A percentile compares a stretch with the other conserved stretches of the same genome.
Evolutionary conservation across 139 green algal species (phyloP).

Genomic region (Chlorella vulgaris): DNA sequence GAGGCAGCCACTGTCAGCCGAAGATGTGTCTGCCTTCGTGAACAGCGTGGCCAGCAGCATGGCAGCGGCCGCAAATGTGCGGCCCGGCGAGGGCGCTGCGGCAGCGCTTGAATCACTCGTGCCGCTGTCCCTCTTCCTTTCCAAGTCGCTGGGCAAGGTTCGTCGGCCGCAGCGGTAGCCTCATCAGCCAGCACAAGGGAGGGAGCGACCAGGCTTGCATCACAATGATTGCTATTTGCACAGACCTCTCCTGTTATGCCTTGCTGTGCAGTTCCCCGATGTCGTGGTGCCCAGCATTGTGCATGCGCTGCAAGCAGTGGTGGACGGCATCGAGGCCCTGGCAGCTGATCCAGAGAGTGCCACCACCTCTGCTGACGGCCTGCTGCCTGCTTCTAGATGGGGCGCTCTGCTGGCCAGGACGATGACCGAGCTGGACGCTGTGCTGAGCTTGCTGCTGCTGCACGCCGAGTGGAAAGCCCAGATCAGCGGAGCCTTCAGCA

Average conservation of each 20-base stretch:
- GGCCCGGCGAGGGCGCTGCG: neutral
- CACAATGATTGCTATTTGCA: no score
- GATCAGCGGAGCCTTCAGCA: neutral
- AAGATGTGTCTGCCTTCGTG: conserved; percentile 2
- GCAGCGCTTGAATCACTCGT: conserved; percentile 13
- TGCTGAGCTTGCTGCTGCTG: conserved; percentile 21
- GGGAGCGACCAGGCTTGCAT: neutral
- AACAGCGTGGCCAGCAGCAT: conserved; percentile 12
- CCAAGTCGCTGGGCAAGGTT: conserved; percentile 28
- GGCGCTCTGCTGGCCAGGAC: neutral
- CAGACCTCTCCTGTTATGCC: neutral
- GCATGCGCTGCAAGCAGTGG: neutral
- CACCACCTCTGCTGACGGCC: neutral
- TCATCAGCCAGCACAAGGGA: neutral
- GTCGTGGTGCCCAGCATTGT: conserved; percentile 8
- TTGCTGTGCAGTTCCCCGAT: conserved; percentile 20
- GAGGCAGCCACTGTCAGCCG: neutral
- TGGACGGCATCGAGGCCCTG: neutral
- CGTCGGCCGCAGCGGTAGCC: neutral
- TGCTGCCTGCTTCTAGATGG: neutral
- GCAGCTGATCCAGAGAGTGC: neutral
- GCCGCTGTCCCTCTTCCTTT: conserved; percentile 22
- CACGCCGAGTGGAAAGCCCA: conserved; percentile 19
- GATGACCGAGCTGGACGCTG: neutral
- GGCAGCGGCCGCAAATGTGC: neutral